Evolutionary conservation across 2,329 filamentous ascomycete genomes (phyloP).

Genomic region (Lachnellula hyalina): DNA sequence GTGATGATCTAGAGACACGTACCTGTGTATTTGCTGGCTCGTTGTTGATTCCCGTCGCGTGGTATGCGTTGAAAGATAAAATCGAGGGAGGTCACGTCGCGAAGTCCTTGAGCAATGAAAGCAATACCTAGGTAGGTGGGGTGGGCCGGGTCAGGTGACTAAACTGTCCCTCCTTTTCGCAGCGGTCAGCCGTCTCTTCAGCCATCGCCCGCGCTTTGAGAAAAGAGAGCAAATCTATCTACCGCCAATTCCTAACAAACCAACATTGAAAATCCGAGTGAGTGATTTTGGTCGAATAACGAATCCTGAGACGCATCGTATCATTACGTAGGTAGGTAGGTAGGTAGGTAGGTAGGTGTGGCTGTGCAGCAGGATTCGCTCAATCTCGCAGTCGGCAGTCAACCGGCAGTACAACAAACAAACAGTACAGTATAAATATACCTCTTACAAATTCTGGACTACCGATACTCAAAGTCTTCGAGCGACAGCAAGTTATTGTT

Average conservation of each 20-base stretch:
- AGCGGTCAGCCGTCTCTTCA: background rate
- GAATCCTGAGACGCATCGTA: too few species aligned
- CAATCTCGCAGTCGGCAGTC: background rate
- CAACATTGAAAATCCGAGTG: too few species aligned
- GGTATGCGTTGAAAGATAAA: background rate
- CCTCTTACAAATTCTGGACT: background rate
- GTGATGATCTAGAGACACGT: constrained; percentile 1
- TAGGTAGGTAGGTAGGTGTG: too few species aligned
- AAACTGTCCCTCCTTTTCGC: background rate
- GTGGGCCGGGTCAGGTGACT: background rate
- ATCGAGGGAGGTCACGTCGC: background rate
- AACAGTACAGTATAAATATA: too few species aligned
- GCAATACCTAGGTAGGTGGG: background rate
- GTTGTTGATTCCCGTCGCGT: background rate
- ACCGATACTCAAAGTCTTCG: background rate
- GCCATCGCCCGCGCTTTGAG: background rate
- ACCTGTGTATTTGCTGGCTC: constrained; percentile 1
- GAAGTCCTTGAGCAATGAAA: background rate
- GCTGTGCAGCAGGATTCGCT: too few species aligned
- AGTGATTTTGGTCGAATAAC: too few species aligned
- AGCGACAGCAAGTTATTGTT: too few species aligned
- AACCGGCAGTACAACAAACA: background rate
- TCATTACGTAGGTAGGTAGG: too few species aligned
- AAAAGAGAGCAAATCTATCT: too few species aligned
- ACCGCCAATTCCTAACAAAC: background rate